phyloP scores from a whole-genome alignment of 1,284 basidiomycete genomes.

The Cutaneotrichosporon cavernicola region DNA sequence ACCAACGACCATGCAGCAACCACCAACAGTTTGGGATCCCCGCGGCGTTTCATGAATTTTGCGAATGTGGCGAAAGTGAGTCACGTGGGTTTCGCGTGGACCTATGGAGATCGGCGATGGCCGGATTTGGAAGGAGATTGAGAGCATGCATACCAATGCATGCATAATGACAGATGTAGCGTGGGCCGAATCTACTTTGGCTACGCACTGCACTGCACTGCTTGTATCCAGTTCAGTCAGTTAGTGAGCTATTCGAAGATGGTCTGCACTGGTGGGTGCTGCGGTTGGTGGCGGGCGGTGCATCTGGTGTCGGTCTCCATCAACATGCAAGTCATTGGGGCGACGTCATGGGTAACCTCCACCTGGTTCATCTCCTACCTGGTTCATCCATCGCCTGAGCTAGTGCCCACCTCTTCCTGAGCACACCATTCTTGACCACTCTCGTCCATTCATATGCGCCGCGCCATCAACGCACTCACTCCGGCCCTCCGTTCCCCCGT shows the following conservation, averaged over 20 bases:
- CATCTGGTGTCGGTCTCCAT: too few relatives aligned
- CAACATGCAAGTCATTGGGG: too few relatives aligned
- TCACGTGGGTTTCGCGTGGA: background rate
- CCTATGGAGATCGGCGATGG: background rate
- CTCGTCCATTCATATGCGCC: conserved; percentile 2
- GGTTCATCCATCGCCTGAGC: background rate
- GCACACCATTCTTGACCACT: background rate
- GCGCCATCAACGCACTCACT: background rate
- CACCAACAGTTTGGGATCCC: background rate
- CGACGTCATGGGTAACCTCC: background rate
- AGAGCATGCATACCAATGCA: too few relatives aligned
- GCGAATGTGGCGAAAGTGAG: background rate
- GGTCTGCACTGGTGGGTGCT: too few relatives aligned
- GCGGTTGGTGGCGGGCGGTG: too few relatives aligned
- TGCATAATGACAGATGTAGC: too few relatives aligned
- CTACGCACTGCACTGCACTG: too few relatives aligned
- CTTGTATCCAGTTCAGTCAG: too few relatives aligned
- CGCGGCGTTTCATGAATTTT: background rate
- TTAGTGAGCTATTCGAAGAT: too few relatives aligned
- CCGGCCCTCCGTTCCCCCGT: background rate
- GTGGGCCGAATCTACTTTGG: too few relatives aligned
- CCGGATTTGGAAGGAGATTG: too few relatives aligned
- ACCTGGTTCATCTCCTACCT: background rate
- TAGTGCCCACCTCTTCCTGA: background rate
- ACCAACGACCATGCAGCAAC: background rate